Evolutionary conservation across 139 green algal genomes (phyloP), one percentile per base, ranked within the genome.

Genomic region (Limnomonas spitsbergensis): DNA sequence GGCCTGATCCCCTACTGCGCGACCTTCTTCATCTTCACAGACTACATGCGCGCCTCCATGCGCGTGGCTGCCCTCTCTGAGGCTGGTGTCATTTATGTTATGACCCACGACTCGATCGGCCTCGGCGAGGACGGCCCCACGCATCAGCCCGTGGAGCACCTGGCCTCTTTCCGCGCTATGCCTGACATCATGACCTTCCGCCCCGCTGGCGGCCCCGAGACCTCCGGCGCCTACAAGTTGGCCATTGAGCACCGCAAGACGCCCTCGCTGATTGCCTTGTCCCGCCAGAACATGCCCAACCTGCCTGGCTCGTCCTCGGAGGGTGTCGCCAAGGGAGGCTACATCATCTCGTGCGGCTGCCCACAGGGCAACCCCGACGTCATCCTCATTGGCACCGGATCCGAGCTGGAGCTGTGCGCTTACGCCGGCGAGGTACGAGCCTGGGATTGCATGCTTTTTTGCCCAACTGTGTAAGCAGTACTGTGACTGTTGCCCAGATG

Each of bases 21-120:
- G 75, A 99, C 96, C 85, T 99, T 99, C 94, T 99, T 97, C 92
- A 98, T 99, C 88, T 99, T 99, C 96, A 96, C 94, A 67, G 96
- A 99, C 88, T 99, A 99, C 95, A 98, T 98, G 95, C 91, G 96
- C 83, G 82, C 82, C 74, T 89, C 96, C 86, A 99, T 99, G 86
- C 91, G 96, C 73, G 95, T 99, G 89, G 84, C 89, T 24, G 96
- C 96, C 0, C 89, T 99, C 53, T 94, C 88, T 29, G 90, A 98
- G 86, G 83, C 90, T 40, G 93, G 94, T 75, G 87, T 89, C 38
- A 92, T 98, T 80, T 97, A 92, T 77, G 96, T 99, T 42, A 99
- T 98, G 94, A 99, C 96, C 66, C 96, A 99, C 90, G 96, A 99
- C 90, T 98, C 94, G 70, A 99, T 99, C 80, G 96, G 96, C 81